Base-by-base conservation (phyloP, 2,329 filamentous ascomycete species). In the Botrytis elliptica region DNA sequence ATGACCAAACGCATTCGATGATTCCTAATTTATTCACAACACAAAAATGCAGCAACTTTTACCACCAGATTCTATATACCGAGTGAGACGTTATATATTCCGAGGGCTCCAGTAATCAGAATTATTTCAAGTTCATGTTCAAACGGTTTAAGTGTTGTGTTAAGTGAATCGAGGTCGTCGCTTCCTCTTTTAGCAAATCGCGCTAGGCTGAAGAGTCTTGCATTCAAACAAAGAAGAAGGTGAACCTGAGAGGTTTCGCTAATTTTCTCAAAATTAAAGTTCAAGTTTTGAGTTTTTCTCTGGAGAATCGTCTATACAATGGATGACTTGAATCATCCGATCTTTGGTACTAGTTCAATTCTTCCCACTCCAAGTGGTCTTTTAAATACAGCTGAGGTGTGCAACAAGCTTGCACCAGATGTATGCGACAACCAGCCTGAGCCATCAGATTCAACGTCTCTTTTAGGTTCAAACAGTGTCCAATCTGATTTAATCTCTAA, bases 161-260 rank as follows among this genome's bases (percentile, higher is more conserved):
- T 14, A 9, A 64, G 25, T 29, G 16, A 33, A 29, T 36, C 42
- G 2, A 65, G 25, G 42, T 46, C 42, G 42, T 33, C 9, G 42
- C 63, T 46, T 29, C n/a, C n/a, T 25, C 60, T 29, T 49, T 38
- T n/a, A 20, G 0, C 7, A 44, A 44, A 10, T 12, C 6, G 29
- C 25, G n/a, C 40, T 25, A 18, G n/a, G n/a, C n/a, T n/a, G n/a
- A n/a, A 36, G 44, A 10, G 46, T 29, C 10, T 25, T 9, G 38
- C 25, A n/a, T 18, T 62, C 8, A 18, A 25, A 38, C 5, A 38
- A 62, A 14, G 59, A 7, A 38, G 20, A 36, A 29, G 14, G n/a
- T 29, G n/a, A 29, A 29, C 16, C 4, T 18, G 0, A 7, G 14
- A 57, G 1, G 1, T 1, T 4, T 29, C 1, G 29, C n/a, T 1